These are phyloP conservation scores for Verticillium tricorpus DNA, from an alignment of 2,329 filamentous ascomycete species.

Conservation along the genomic window DNA sequence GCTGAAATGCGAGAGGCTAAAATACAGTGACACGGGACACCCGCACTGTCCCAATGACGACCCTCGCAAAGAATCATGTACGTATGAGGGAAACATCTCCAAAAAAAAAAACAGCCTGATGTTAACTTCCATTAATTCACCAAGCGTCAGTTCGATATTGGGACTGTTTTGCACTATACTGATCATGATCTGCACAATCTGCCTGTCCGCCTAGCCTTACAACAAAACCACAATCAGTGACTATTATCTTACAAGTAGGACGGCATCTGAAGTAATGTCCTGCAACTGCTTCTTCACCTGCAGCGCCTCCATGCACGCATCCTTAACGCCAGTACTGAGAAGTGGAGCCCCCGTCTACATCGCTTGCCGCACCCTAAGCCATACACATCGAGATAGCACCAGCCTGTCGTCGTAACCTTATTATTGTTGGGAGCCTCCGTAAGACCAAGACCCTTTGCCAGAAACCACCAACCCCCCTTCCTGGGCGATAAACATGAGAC, in stretches of 20 bases:
- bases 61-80: too few species aligned
- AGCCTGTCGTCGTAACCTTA: neutral
- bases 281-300: neutral
- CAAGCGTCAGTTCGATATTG: neutral
- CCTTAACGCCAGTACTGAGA: neutral
- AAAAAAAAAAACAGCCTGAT: too few species aligned
- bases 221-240: neutral
- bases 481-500: neutral
- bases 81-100: too few species aligned
- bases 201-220: neutral
- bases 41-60: too few species aligned
- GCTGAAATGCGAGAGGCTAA: too few species aligned
- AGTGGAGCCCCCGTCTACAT: neutral
- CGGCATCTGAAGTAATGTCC: neutral
- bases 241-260: neutral
- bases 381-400: neutral
- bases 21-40: too few species aligned
- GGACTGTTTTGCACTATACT: neutral
- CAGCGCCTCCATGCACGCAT: neutral
- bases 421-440: neutral
- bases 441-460: neutral
- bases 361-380: neutral
- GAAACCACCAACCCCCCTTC: neutral
- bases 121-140: neutral
- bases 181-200: neutral